These are phyloP conservation scores for Coemansia sp. DNA, from an alignment of 192 early-diverging fungal genomes.

Conservation along the genomic window DNA sequence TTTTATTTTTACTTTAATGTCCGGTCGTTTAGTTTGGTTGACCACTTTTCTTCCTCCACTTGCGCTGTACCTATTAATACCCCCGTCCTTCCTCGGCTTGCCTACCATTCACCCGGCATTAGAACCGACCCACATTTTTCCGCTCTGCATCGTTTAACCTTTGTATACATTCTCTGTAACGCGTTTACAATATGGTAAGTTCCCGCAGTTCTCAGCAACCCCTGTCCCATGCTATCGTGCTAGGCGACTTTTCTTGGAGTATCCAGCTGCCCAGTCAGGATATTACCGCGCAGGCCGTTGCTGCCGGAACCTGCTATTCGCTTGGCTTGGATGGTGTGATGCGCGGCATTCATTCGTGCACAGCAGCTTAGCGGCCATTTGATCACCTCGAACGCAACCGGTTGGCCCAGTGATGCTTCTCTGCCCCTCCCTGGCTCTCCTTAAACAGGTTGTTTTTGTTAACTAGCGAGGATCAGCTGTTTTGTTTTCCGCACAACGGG, in stretches of 20 bases:
- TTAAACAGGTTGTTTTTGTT: too few relatives aligned
- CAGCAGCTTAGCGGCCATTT: background rate
- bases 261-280: background rate
- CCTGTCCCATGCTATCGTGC: background rate
- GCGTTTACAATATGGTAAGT: background rate
- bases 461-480: too few relatives aligned
- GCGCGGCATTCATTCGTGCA: background rate
- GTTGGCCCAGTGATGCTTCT: background rate
- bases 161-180: background rate
- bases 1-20: background rate
- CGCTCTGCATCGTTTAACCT: too few relatives aligned
- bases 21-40: background rate
- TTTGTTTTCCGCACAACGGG: too few relatives aligned
- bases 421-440: too few relatives aligned
- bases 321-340: background rate
- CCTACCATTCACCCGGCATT: background rate
- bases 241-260: too few relatives aligned
- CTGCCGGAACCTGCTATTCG: background rate
- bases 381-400: background rate
- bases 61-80: slow-evolving; percentile 1
- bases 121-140: too few relatives aligned
- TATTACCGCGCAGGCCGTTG: background rate
- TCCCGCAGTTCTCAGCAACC: background rate
- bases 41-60: background rate
- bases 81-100: background rate